Percentiles rank a stretch among this genome's conserved stretches.
These are phyloP conservation scores for Cladosporium sp. DNA, from an alignment of 2,329 filamentous ascomycete genomes.

Conservation along the genomic window DNA sequence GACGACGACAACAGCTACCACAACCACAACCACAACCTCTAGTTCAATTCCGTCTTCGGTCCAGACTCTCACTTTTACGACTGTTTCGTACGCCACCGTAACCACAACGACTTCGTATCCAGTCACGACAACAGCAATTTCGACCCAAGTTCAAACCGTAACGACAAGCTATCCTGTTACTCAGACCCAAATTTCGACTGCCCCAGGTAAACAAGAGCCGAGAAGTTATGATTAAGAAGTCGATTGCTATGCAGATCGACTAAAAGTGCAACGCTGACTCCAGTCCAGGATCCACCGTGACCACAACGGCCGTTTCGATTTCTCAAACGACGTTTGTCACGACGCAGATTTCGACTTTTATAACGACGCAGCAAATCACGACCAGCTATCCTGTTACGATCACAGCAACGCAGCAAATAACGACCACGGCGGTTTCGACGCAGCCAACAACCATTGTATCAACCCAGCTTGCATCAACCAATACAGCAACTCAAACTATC, in stretches of 20 bases:
- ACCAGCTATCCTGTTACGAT: conserved; percentile 6
- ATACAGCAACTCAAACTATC: neutral
- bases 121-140: neutral
- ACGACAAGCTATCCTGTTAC: conserved; percentile 1
- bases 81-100: neutral
- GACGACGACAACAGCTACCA: neutral
- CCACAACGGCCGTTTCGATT: neutral
- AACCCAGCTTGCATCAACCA: neutral
- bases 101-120: neutral
- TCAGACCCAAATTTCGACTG: neutral
- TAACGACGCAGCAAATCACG: neutral
- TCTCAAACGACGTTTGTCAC: conserved; percentile 1
- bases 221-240: neutral
- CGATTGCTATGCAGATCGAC: no score
- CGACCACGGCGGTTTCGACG: neutral
- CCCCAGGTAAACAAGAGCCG: neutral
- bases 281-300: neutral
- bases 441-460: neutral
- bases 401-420: neutral
- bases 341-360: neutral
- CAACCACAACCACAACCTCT: neutral
- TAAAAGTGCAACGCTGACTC: neutral
- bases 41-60: neutral
- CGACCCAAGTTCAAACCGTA: neutral
- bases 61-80: neutral